These are phyloP conservation scores for Tetrapyrgos nigripes DNA, from an alignment of 1,284 basidiomycete genomes.

Conservation along the genomic window DNA sequence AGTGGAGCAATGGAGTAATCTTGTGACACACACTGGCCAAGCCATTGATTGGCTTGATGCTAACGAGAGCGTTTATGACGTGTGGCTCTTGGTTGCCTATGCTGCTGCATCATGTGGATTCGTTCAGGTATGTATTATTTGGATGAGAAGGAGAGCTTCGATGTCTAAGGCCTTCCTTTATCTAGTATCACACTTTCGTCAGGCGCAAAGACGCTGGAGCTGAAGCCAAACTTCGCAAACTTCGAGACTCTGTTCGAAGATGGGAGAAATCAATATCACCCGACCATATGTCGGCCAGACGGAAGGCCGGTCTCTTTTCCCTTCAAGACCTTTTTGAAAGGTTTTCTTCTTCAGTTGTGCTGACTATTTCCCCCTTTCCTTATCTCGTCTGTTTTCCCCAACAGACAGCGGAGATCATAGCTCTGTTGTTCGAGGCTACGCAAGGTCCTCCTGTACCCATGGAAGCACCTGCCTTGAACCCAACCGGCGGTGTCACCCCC, in stretches of 20 bases:
- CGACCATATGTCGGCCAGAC: slow-evolving; percentile 91
- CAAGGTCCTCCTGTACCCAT: slow-evolving; percentile 68
- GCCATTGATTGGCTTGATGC: slow-evolving; percentile 90
- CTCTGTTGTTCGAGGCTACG: slow-evolving; percentile 90
- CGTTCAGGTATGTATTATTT: slow-evolving; percentile 75
- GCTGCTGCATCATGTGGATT: slow-evolving; percentile 90
- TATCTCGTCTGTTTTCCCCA: slow-evolving; percentile 23
- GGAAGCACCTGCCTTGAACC: slow-evolving; percentile 70
- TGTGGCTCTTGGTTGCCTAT: slow-evolving; percentile 87
- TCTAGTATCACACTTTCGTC: slow-evolving; percentile 91
- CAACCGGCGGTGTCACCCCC: slow-evolving; percentile 72
- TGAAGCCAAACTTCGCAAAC: slow-evolving; percentile 74
- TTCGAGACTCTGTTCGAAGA: slow-evolving; percentile 82
- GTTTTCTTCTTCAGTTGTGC: slow-evolving; percentile 6
- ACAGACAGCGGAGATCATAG: slow-evolving; percentile 92
- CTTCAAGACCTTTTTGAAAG: slow-evolving; percentile 24
- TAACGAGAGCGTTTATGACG: slow-evolving; percentile 84
- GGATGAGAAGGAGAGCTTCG: neutral
- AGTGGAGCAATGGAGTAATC: slow-evolving; percentile 78
- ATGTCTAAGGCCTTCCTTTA: slow-evolving; percentile 15
- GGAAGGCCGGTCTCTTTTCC: slow-evolving; percentile 66
- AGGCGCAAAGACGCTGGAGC: slow-evolving; percentile 80
- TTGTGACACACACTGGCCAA: slow-evolving; percentile 78
- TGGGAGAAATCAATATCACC: slow-evolving; percentile 84
- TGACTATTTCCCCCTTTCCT: slow-evolving; percentile 3